Evolutionary conservation across 2,329 filamentous ascomycete species (phyloP), one percentile per base, ranked within the genome.

Genomic region (Exophiala sideris): DNA sequence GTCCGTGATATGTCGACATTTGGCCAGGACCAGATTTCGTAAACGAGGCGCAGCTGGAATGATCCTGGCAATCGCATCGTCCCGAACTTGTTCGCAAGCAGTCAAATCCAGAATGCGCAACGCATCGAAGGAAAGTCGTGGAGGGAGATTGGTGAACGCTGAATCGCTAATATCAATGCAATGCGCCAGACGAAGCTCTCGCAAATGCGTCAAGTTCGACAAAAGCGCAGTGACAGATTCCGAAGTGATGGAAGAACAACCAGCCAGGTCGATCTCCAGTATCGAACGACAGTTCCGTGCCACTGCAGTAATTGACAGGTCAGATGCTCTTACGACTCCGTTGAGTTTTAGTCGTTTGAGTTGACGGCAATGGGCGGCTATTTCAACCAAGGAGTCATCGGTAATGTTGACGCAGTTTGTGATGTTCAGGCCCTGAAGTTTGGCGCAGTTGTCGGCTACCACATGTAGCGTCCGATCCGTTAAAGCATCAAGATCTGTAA

Each of bases 291-390:
- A 96, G 71, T 95, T 83, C 42, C 85, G 79, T 5, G 94, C 92
- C 68, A 99, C 95, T 3, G 91, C 88, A 54, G 89, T 77, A 59
- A 97, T 86, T 5, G 91, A 86, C 45, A 80, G 79, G 68, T 97
- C 90, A 36, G 87, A 90, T 33, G 96, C 76, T 71, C 95, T 88
- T n/a, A 74, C 72, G 68, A 94, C 96, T 53, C 91, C 88, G 71
- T 97, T 99, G 58, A 99, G 81, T 81, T 99, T 99, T 62, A 99
- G 81, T 84, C 91, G 79, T 74, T 96, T 97, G 63, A 99, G 83
- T 66, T 88, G 89, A 61, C 81, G 85, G 75, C 94, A 97, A 66
- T 76, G 90, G 67, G 88, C 79, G 5, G 94, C 92, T 32, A 99
- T 81, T 10, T 80, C 77, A 45, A 91, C 82, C 70, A 99, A 79